phyloP scores from a whole-genome alignment of 2,329 filamentous ascomycete species.

The Diaporthe sp. region DNA sequence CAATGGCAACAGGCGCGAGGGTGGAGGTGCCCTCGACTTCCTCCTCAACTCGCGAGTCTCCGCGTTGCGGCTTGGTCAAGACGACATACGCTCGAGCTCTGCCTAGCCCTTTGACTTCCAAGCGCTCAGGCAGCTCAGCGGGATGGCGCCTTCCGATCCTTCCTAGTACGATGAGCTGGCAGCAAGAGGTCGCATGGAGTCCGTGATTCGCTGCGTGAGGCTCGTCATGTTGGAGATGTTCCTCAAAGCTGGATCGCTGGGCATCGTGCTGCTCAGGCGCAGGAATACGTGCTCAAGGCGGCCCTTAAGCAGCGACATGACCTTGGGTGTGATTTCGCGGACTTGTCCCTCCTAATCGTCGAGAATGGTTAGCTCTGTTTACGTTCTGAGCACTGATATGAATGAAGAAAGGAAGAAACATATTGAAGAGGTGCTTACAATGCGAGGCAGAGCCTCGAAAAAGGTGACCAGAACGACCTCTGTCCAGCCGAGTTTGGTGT shows the following conservation, averaged over 20 bases:
- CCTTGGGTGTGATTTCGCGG: slow-evolving; percentile 67
- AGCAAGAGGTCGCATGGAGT: slow-evolving; percentile 37
- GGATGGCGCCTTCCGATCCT: neutral
- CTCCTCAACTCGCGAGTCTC: neutral
- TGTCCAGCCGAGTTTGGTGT: slow-evolving; percentile 70
- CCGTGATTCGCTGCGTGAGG: slow-evolving; percentile 49
- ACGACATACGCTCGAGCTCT: neutral
- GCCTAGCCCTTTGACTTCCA: neutral
- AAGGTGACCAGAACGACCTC: slow-evolving; percentile 71
- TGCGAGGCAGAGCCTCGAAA: slow-evolving; percentile 58
- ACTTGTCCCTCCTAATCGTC: slow-evolving; percentile 63
- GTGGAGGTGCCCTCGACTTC: neutral
- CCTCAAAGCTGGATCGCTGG: slow-evolving; percentile 61
- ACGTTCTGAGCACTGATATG: neutral
- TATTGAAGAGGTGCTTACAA: slow-evolving; percentile 59
- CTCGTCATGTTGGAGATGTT: slow-evolving; percentile 59
- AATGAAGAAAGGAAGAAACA: neutral
- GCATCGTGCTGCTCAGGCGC: slow-evolving; percentile 61
- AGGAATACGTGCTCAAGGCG: slow-evolving; percentile 66
- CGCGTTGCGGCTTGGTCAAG: too few relatives aligned
- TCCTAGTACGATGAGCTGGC: slow-evolving; percentile 22
- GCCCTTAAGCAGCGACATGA: slow-evolving; percentile 66
- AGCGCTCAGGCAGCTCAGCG: neutral
- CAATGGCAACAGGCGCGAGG: neutral
- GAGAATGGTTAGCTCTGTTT: neutral